Evolutionary conservation across 345 rosid genomes (phyloP), one percentile per base, ranked within the genome.

Genomic region (Eucalyptus pauciflora): DNA sequence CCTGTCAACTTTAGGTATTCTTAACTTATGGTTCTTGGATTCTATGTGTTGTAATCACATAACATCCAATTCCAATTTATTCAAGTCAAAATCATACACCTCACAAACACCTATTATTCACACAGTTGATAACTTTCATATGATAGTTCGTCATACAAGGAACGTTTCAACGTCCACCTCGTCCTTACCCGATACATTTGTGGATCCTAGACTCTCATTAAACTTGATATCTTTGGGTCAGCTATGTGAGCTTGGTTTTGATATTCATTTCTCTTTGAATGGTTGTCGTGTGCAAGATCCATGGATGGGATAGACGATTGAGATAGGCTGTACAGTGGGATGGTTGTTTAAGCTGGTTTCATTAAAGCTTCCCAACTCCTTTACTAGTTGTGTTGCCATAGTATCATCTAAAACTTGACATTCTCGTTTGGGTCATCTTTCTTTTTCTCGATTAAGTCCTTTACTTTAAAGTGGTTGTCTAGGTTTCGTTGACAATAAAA

Each of bases 261-360:
- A 56, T 25, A 56, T 9, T 56, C 13, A 56, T 9, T 56, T 56
- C 11, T 56, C 62, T 56, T 56, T 11, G 12, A 22, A 24, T 56
- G 29, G 62, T 56, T 56, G 29, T 10, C 5, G 3, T 56, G 62
- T 56, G 62, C 62, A 22, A 5, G 27, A 56, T 56, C 62, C 62
- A 56, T 4, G 12, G 27, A 56, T 10, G 6, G 13, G 62, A 56
- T 0, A 56, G 3, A 22, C 13, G 24, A 24, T 56, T 22, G 62
- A 2, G 62, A 22, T 3, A 56, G 3, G 62, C 3, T 0, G 0
- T 56, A 24, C 1, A 56, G 29, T 56, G 29, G 11, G 27, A 22
- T 3, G 29, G 3, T 10, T 24, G 29, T 10, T 56, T 56, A 13
- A 56, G 27, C 29, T 56, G 0, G 6, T 56, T 56, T 56, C 13